phyloP scores from a whole-genome alignment of 176 grass and related monocot species.

The Oryza meyeriana region DNA sequence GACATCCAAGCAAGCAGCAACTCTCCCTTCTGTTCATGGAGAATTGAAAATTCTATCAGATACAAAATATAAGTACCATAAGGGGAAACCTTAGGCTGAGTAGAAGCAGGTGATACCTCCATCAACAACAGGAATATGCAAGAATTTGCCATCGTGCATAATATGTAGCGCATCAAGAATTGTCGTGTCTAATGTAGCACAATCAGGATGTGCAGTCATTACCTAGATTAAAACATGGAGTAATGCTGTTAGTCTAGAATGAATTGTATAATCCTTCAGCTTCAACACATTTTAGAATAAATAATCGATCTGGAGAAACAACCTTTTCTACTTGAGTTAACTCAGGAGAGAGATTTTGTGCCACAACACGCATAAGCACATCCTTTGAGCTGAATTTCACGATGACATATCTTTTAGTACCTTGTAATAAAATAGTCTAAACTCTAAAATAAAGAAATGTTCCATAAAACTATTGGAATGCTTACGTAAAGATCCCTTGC shows the following conservation, averaged over 20 bases:
- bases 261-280: background rate
- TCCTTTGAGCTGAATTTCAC: conserved; percentile 82
- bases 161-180: conserved; percentile 96
- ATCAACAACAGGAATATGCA: conserved; percentile 92
- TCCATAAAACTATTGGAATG: conserved; percentile 14
- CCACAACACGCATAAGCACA: conserved; percentile 94
- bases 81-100: background rate
- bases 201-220: conserved; percentile 82
- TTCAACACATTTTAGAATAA: background rate
- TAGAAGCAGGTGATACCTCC: conserved; percentile 54
- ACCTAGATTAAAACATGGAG: conserved; percentile 56
- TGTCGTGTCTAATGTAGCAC: conserved; percentile 69
- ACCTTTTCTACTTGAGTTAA: conserved; percentile 98
- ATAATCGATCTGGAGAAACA: conserved; percentile 22
- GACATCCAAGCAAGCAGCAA: conserved; percentile 96
- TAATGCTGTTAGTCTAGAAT: conserved; percentile 27
- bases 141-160: conserved; percentile 94
- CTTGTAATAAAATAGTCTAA: background rate
- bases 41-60: conserved; percentile 8
- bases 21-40: conserved; percentile 51
- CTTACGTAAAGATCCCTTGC: conserved; percentile 92
- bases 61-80: conserved; percentile 25
- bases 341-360: conserved; percentile 84
- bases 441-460: background rate
- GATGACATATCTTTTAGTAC: conserved; percentile 20